These are phyloP conservation scores for Starmerella stellata DNA, from an alignment of 805 yeast genomes.

Conservation along the genomic window DNA sequence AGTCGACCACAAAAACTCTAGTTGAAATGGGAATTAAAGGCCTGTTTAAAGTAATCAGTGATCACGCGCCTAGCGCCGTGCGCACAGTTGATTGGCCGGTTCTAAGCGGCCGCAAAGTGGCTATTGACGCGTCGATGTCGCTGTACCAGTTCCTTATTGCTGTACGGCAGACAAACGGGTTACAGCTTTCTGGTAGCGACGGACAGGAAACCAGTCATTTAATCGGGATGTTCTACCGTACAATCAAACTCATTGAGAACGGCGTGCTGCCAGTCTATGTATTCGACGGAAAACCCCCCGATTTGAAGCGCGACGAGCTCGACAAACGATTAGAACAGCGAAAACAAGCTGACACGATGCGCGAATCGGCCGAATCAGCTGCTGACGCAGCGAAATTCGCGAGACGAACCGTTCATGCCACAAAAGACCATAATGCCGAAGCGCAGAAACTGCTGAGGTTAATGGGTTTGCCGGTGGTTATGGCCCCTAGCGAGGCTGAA, in stretches of 20 bases:
- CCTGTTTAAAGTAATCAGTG: constrained; percentile 66
- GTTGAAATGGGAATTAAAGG: constrained; percentile 33
- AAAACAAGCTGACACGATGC: constrained; percentile 63
- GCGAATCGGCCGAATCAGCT: constrained; percentile 57
- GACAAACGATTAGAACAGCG: constrained; percentile 66
- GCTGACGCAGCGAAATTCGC: constrained; percentile 63
- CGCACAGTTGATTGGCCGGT: constrained; percentile 64
- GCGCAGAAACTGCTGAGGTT: constrained; percentile 61
- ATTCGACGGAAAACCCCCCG: constrained; percentile 96
- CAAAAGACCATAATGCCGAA: constrained; percentile 82
- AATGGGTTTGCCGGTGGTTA: constrained; percentile 90
- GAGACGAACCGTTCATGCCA: constrained; percentile 74
- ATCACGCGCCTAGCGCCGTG: constrained; percentile 73
- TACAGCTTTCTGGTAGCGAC: constrained; percentile 63
- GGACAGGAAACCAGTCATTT: constrained; percentile 87
- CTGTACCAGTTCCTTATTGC: constrained; percentile 89
- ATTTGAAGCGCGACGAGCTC: constrained; percentile 77
- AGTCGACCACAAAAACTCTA: no score
- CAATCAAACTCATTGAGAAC: constrained; percentile 70
- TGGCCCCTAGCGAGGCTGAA: constrained; percentile 97
- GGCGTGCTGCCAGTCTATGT: constrained; percentile 96
- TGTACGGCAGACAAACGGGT: constrained; percentile 94
- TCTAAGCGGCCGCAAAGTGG: constrained; percentile 87
- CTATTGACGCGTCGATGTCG: constrained; percentile 80
- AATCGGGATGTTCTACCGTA: constrained; percentile 92